Evolutionary conservation across 495 filamentous ascomycete genomes (phyloP).

Genomic region (Talaromyces liani): DNA sequence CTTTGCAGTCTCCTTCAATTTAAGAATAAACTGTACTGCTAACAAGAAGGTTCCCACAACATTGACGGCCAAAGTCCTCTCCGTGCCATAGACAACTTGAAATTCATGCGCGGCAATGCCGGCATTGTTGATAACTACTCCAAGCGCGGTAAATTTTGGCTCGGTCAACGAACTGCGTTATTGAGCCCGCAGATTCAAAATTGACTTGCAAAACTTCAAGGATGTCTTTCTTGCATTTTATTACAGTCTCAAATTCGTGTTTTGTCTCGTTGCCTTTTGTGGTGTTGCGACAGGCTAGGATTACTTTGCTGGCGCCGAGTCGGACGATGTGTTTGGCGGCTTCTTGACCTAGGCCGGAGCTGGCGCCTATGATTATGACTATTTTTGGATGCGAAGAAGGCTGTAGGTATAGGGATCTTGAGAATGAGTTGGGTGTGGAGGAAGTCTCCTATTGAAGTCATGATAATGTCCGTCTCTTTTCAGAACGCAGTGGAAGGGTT

Average conservation of each 20-base stretch:
- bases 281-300: constrained; percentile 46
- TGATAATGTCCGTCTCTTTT: not conserved
- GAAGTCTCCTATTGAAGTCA: not conserved
- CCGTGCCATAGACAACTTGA: constrained; percentile 31
- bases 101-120: constrained; percentile 23
- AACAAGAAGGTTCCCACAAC: constrained; percentile 41
- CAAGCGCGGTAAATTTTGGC: constrained; percentile 27
- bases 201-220: constrained; percentile 53
- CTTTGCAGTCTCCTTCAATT: constrained; percentile 27
- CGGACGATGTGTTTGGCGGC: constrained; percentile 16
- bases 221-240: constrained; percentile 15
- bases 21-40: constrained; percentile 34
- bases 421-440: not conserved
- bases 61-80: constrained; percentile 46
- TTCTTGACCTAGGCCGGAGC: constrained; percentile 24
- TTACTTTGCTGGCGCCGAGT: constrained; percentile 36
- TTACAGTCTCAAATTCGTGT: constrained; percentile 18
- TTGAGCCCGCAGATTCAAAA: constrained; percentile 29
- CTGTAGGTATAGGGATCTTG: constrained; percentile 17
- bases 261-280: constrained; percentile 38
- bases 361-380: constrained; percentile 23
- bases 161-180: constrained; percentile 32
- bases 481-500: not conserved
- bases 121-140: constrained; percentile 42
- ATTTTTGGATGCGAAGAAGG: constrained; percentile 25